A percentile compares a stretch with the other conserved stretches of the same genome.
Evolutionary conservation across 306 rosid genomes (phyloP).

Genomic region (Castanea crenata): DNA sequence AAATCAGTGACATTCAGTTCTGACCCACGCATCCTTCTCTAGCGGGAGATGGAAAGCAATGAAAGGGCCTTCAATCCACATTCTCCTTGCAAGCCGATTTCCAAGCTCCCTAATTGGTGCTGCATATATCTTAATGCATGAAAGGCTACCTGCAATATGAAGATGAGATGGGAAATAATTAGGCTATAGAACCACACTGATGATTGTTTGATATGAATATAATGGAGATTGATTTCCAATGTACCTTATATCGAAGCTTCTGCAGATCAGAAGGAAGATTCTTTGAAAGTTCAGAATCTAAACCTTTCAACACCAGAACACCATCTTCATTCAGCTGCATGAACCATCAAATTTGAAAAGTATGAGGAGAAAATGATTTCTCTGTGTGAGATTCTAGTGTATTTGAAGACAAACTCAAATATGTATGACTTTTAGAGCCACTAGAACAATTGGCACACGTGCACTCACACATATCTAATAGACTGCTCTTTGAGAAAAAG

Average conservation of each 20-base stretch:
- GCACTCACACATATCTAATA: too few relatives aligned
- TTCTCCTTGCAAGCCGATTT: slow-evolving; percentile 41
- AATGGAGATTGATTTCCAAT: background rate
- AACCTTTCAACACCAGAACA: slow-evolving; percentile 49
- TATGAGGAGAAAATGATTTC: background rate
- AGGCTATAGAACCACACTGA: background rate
- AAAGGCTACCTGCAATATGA: slow-evolving; percentile 44
- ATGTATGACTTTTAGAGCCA: too few relatives aligned
- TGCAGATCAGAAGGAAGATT: slow-evolving; percentile 58
- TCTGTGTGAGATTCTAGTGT: background rate
- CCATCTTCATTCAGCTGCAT: slow-evolving; percentile 42
- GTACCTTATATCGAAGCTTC: slow-evolving; percentile 60
- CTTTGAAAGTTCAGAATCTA: slow-evolving; percentile 61
- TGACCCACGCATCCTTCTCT: slow-evolving; percentile 60
- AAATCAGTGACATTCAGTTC: slow-evolving; percentile 62
- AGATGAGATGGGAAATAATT: background rate
- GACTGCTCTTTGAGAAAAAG: too few relatives aligned
- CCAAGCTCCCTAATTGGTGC: slow-evolving; percentile 51
- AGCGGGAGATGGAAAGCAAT: slow-evolving; percentile 55
- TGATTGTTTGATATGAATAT: background rate
- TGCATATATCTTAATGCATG: slow-evolving; percentile 50
- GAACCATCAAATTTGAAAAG: background rate
- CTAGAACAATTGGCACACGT: too few relatives aligned
- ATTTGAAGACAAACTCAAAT: too few relatives aligned
- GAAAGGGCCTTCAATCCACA: slow-evolving; percentile 66